phyloP scores from a whole-genome alignment of 2,329 filamentous ascomycete genomes.

The Aspergillus proliferans region DNA sequence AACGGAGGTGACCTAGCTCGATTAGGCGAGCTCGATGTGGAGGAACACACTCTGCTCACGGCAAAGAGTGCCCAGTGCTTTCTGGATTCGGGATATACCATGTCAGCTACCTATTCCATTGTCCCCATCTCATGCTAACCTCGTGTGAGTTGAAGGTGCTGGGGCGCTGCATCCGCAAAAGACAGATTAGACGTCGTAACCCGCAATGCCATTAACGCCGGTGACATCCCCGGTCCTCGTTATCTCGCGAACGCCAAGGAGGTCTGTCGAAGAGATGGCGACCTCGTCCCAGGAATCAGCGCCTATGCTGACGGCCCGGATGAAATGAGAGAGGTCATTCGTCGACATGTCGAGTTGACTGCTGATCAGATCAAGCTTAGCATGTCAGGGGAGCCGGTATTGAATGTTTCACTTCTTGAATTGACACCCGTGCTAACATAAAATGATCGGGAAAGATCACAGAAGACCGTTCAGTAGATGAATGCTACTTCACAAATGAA shows the following conservation, averaged over 20 bases:
- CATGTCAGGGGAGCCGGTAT: slow-evolving; percentile 33
- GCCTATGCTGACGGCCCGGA: slow-evolving; percentile 37
- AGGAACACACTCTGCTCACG: slow-evolving; percentile 45
- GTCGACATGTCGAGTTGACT: slow-evolving; percentile 31
- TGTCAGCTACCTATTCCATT: not conserved
- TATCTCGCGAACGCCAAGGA: slow-evolving; percentile 47
- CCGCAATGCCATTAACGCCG: slow-evolving; percentile 45
- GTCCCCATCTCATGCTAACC: not conserved
- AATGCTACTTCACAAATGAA: slow-evolving; percentile 43
- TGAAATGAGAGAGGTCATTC: slow-evolving; percentile 37
- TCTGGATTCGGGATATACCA: slow-evolving; percentile 45
- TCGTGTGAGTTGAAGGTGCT: slow-evolving; percentile 25
- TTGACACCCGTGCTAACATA: not conserved
- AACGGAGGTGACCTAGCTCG: slow-evolving; percentile 39
- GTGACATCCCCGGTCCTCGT: slow-evolving; percentile 43
- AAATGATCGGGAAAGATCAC: slow-evolving; percentile 14
- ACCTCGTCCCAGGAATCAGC: slow-evolving; percentile 39
- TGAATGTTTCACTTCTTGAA: not conserved
- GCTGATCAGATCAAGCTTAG: slow-evolving; percentile 42
- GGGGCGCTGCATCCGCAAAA: slow-evolving; percentile 44
- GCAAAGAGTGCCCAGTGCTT: slow-evolving; percentile 40
- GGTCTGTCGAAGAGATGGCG: slow-evolving; percentile 42
- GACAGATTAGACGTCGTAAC: slow-evolving; percentile 43
- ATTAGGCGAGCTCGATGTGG: slow-evolving; percentile 39
- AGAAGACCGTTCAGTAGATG: slow-evolving; percentile 31